Evolutionary conservation across 495 filamentous ascomycete genomes (phyloP).

Genomic region (Penicillium mononematosum): DNA sequence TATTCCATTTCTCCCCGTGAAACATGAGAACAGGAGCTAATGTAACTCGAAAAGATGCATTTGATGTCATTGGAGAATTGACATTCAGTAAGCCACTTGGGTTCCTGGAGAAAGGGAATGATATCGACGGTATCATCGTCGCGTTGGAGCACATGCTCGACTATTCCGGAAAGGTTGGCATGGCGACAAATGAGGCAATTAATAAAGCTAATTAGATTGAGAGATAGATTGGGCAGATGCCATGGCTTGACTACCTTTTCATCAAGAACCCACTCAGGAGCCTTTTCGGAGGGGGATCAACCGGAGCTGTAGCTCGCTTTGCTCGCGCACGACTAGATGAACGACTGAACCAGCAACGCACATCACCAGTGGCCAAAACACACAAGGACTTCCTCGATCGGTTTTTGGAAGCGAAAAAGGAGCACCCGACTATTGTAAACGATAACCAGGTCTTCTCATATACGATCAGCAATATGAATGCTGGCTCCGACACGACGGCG

Average conservation of each 20-base stretch:
- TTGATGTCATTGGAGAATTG: not conserved
- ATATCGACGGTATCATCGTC: not conserved
- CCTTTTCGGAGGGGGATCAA: conserved; percentile 33
- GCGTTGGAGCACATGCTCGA: not conserved
- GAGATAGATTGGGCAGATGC: conserved; percentile 12
- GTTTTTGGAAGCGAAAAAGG: conserved; percentile 35
- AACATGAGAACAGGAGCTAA: not conserved
- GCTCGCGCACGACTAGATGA: conserved; percentile 54
- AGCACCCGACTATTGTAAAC: conserved; percentile 27
- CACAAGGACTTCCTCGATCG: conserved; percentile 30
- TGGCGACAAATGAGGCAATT: not conserved
- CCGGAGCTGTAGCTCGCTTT: conserved; percentile 30
- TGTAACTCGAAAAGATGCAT: not conserved
- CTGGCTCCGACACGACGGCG: conserved; percentile 54
- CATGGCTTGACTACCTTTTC: conserved; percentile 49
- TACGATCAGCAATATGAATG: conserved; percentile 46
- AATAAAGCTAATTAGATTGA: not conserved
- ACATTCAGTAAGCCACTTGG: not conserved
- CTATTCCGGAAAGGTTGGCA: not conserved
- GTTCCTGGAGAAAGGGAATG: not conserved
- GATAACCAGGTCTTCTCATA: conserved; percentile 33
- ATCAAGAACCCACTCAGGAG: conserved; percentile 51
- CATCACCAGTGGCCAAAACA: not conserved
- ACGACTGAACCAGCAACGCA: conserved; percentile 11
- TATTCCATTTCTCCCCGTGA: not conserved